A percentile compares a stretch with the other conserved stretches of the same genome.
Conservation (phyloP, 495 filamentous ascomycete genomes). For the Saxophila tyrrhenica region DNA sequence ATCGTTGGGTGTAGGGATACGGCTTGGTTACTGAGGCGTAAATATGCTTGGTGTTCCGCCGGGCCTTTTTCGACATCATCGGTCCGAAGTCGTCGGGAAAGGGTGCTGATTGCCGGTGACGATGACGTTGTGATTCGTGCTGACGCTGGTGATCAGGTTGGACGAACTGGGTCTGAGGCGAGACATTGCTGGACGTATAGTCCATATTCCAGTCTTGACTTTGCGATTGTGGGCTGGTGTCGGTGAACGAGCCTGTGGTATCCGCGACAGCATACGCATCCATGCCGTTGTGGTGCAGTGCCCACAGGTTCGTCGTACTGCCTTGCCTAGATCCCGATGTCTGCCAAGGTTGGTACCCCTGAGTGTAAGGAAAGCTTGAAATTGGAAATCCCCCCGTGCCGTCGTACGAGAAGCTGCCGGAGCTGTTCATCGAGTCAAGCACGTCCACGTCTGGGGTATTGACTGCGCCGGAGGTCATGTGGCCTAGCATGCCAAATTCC, state of each 20-base stretch:
- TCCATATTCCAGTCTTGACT: conserved; percentile 17
- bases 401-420: conserved; percentile 14
- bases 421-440: conserved; percentile 27
- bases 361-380: conserved; percentile 11
- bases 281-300: conserved; percentile 2
- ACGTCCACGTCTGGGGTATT: conserved; percentile 56
- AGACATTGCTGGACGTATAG: conserved; percentile 23
- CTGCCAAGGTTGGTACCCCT: conserved; percentile 16
- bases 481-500: conserved; percentile 88
- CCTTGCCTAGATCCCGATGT: conserved; percentile 10
- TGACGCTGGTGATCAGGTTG: conserved; percentile 21
- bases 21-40: conserved; percentile 83
- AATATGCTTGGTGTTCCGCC: conserved; percentile 67
- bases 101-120: conserved; percentile 21
- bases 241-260: conserved; percentile 49
- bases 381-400: conserved; percentile 1
- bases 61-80: conserved; percentile 34
- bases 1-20: conserved; percentile 79
- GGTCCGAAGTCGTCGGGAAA: conserved; percentile 33
- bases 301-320: conserved; percentile 10
- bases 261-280: conserved; percentile 60
- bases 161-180: conserved; percentile 22
- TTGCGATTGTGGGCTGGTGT: conserved; percentile 38
- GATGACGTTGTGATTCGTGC: conserved; percentile 24
- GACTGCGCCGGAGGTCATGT: conserved; percentile 78